Evolutionary conservation across 805 yeast species (phyloP), one percentile per base, ranked within the genome.

Genomic region (Hanseniaspora jakobsenii): DNA sequence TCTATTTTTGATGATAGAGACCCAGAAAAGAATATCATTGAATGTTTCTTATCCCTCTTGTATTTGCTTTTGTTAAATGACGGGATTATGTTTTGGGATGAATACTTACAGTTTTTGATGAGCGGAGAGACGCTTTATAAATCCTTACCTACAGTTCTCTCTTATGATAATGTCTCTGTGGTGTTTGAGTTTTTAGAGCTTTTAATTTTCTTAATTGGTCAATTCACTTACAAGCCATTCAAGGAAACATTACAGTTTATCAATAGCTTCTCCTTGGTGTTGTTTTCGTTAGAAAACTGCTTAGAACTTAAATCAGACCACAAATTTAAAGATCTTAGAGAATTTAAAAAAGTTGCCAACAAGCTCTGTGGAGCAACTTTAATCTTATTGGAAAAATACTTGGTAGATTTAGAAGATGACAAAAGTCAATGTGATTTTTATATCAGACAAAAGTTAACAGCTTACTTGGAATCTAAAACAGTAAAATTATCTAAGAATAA

Each of bases 151-250:
- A 47, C 52, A 22, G 57, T 52, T 37, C 48, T 64, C 14, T 64
- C 66, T 9, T 56, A 63, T 23, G 58, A 62, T 43, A 59, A 61
- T 38, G 60, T 64, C 50, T 53, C 62, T 8, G 52, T 63, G 16
- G 49, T 61, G 2, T 64, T 63, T 49, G 66, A 64, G 38, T 64
- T 62, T 48, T 49, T 65, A 40, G 67, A 64, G 38, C 53, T 63
- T 26, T 48, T 64, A 17, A 32, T 39, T 13, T 39, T 39, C 16
- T 19, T 37, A 8, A 14, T 32, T 32, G 36, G 37, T 2, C 21
- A 36, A 14, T 35, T 23, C 13, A 12, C 36, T n/a, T 36, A 16
- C 29, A 41, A 34, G n/a, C 29, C 38, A 27, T 41, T 32, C 17
- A 14, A 18, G 19, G 45, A 41, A 22, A n/a, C 34, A 8, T 18